Conservation (phyloP, 331 rosid genomes). For the Saraca asoca region DNA sequence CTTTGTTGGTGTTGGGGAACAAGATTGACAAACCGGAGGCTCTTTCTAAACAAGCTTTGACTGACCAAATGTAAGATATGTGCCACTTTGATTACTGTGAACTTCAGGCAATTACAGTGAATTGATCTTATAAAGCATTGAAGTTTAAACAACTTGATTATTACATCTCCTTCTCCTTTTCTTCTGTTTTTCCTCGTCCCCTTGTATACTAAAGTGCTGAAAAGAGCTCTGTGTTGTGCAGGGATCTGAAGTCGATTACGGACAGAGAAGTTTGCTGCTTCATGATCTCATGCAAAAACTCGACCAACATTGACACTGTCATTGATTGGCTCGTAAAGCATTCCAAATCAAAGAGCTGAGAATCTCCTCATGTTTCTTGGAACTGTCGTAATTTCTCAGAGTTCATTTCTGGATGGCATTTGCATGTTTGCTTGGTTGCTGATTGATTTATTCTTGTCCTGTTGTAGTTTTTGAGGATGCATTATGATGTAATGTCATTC, state of each 20-base stretch:
- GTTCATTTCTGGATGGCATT: constrained; percentile 46
- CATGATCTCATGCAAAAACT: constrained; percentile 92
- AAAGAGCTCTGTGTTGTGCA: constrained; percentile 40
- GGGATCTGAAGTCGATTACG: constrained; percentile 69
- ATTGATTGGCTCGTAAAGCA: constrained; percentile 89
- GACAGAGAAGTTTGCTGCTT: constrained; percentile 89
- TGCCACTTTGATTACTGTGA: neutral
- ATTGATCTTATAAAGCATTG: too few relatives aligned
- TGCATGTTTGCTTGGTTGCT: constrained; percentile 47
- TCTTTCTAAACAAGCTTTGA: constrained; percentile 70
- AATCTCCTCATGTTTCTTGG: constrained; percentile 30
- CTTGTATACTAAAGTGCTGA: constrained; percentile 27
- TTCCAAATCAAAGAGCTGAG: constrained; percentile 81
- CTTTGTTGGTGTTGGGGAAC: constrained; percentile 79
- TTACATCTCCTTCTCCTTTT: neutral
- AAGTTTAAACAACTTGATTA: too few relatives aligned
- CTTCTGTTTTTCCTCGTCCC: neutral
- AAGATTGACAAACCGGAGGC: constrained; percentile 82
- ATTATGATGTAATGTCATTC: constrained; percentile 32
- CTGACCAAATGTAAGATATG: constrained; percentile 67
- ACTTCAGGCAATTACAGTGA: too few relatives aligned
- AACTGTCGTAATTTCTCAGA: constrained; percentile 43
- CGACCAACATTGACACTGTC: constrained; percentile 80
- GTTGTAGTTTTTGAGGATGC: constrained; percentile 8
- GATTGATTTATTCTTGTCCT: constrained; percentile 42